Base-by-base conservation (phyloP, 2,329 filamentous ascomycete genomes). In the Diaporthe velutina region DNA sequence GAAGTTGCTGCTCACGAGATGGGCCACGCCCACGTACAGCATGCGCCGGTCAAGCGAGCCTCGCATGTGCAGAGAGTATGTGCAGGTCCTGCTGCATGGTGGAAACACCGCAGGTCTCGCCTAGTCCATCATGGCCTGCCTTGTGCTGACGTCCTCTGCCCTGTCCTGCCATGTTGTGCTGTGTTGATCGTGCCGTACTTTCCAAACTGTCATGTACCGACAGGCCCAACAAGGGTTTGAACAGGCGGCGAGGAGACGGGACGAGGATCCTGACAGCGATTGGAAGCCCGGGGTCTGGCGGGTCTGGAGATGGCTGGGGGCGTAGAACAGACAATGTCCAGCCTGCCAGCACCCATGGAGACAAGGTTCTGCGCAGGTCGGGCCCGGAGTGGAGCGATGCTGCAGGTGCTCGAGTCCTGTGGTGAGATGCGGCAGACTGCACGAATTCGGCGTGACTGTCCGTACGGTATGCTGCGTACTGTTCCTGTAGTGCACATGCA, bases 1-100 rank as follows among this genome's bases (percentile, higher is more conserved):
- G 45, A 13, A 48, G 57, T 66, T 61, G 67, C 60, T 72, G 73
- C 73, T 67, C 73, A 71, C 73, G 58, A 71, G 67, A 74, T 71
- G 71, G 71, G 22, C 60, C 25, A 68, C 64, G 38, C 60, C 40
- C 50, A 40, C 50, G 25, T 61, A 30, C 60, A 52, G 45, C 45
- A 52, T 54, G 64, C 64, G 64, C 48, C 64, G 48, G 48, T 52
- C 64, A 68, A 68, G 64, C 64, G 64, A 68, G 64, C 30, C 64
- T 68, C 35, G 45, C 64, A 68, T 68, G 64, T 54, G 48, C 61
- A 66, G 61, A 50, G n/a, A 22, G 6, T 42, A 30, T 61, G 58
- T 48, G 60, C 40, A 66, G 60, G 45, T 52, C 45, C 30, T 38
- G 64, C 45, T 52, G 64, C 64, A 67, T 67, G 64, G 22, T 67